Evolutionary conservation across 2,329 filamentous ascomycete species (phyloP), one percentile per base, ranked within the genome.

Genomic region (Botryotinia convoluta): DNA sequence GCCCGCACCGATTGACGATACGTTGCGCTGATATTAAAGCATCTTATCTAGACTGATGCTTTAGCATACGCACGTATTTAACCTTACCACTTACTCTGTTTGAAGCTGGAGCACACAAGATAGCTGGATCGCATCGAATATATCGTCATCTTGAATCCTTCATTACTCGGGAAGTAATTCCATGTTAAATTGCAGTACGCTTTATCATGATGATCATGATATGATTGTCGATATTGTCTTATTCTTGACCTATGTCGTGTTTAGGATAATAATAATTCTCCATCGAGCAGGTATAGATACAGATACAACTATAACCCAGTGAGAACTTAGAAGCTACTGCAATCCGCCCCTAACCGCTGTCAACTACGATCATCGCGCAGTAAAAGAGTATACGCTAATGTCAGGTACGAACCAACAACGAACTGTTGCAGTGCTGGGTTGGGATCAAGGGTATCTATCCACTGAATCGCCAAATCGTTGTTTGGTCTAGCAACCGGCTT

Each of bases 371-470:
- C 72, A 72, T 74, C 69, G 69, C 69, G 69, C 69, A 61, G 51
- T 48, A 32, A 44, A 62, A 74, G 48, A 67, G n/a, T 62, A n/a
- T 39, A 62, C 73, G 69, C 73, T 77, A 77, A 75, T 76, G 75
- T 57, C 75, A 77, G 75, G 75, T 77, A 77, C 75, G 73, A 75
- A 73, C 68, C 68, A 72, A 60, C 68, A 68, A 67, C 73, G 71
- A 68, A 63, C 65, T 74, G 65, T 69, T 44, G 48, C 57, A 42
- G 48, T 72, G 22, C 70, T 72, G 39, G 64, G 54, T 57, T 29
- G 48, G 57, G 59, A 57, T 67, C 70, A 59, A 67, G 70, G 70
- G 48, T 72, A 35, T 59, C n/a, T n/a, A 65, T 54, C 61, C 39
- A 70, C 51, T 26, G 39, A 61, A 72, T 69, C 54, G 29, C 32